Conservation (phyloP, 139 green algal species). For the Tetratostichococcus sp. region DNA sequence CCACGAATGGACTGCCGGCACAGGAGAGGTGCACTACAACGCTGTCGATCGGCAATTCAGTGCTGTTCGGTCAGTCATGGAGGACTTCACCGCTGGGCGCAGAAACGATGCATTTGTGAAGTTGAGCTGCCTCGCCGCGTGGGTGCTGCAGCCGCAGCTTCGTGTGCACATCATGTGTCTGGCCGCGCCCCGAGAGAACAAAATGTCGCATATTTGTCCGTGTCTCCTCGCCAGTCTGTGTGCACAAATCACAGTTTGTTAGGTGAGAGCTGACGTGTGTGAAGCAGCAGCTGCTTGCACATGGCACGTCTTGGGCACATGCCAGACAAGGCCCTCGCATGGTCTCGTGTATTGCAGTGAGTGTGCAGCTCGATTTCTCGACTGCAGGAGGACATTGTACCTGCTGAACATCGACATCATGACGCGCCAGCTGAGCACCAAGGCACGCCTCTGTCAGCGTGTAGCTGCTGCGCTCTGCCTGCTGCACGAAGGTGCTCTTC, state of each 20-base stretch:
- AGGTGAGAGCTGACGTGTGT: no score
- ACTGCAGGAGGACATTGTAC: constrained; percentile 31
- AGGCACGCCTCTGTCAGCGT: constrained; percentile 65
- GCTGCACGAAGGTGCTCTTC: constrained; percentile 74
- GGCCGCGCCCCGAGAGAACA: constrained; percentile 70
- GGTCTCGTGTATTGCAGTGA: no score
- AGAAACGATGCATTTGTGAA: constrained; percentile 98
- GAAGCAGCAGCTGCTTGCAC: no score
- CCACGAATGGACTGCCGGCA: no score
- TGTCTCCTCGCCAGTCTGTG: constrained; percentile 48
- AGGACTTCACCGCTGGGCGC: constrained; percentile 37
- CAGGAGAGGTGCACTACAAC: no score
- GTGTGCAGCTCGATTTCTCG: no score
- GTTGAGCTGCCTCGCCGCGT: constrained; percentile 67
- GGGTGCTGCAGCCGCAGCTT: constrained; percentile 77
- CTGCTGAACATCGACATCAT: constrained; percentile 84
- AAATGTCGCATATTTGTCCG: constrained; percentile 81
- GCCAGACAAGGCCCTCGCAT: no score
- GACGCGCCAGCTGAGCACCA: constrained; percentile 70
- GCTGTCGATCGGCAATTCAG: no score
- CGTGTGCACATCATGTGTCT: constrained; percentile 96
- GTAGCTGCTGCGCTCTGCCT: constrained; percentile 69
- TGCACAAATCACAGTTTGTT: not conserved
- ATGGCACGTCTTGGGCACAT: no score
- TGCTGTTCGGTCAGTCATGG: no score